A percentile compares a stretch with the other conserved stretches of the same genome.
Evolutionary conservation across 2,329 filamentous ascomycete genomes (phyloP).

Genomic region (Periglandula ipomoeae): DNA sequence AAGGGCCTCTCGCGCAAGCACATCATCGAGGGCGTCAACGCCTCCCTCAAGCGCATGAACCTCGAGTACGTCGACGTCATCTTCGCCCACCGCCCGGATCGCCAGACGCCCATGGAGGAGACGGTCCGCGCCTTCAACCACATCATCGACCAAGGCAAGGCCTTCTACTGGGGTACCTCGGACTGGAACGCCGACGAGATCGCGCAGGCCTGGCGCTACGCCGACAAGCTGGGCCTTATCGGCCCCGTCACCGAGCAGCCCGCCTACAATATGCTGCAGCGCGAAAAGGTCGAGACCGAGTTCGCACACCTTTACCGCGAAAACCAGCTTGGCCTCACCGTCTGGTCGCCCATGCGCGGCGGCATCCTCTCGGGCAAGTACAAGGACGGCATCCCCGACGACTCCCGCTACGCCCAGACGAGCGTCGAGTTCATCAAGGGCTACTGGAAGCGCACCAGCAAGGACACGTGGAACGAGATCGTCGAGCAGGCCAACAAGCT

Average conservation of each 20-base stretch:
- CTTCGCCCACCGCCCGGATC: conserved; percentile 60
- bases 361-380: conserved; percentile 61
- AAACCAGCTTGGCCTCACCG: conserved; percentile 51
- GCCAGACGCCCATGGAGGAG: conserved; percentile 61
- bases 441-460: conserved; percentile 40
- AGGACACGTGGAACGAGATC: conserved; percentile 44
- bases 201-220: conserved; percentile 50
- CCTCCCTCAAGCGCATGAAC: conserved; percentile 46
- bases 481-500: conserved; percentile 52
- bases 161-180: conserved; percentile 63
- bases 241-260: conserved; percentile 60
- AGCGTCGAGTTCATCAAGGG: conserved; percentile 47
- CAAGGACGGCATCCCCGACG: conserved; percentile 50
- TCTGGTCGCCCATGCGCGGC: conserved; percentile 48
- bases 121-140: conserved; percentile 63
- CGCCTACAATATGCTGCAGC: conserved; percentile 53
- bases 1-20: conserved; percentile 60
- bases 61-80: conserved; percentile 58
- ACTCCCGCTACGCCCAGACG: conserved; percentile 47
- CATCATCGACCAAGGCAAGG: conserved; percentile 57
- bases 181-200: conserved; percentile 61
- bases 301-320: conserved; percentile 52
- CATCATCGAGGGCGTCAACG: conserved; percentile 55
- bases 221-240: conserved; percentile 51
- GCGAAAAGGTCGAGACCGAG: conserved; percentile 55